Conservation (phyloP, 805 yeast species). For the Teunomyces stri region DNA sequence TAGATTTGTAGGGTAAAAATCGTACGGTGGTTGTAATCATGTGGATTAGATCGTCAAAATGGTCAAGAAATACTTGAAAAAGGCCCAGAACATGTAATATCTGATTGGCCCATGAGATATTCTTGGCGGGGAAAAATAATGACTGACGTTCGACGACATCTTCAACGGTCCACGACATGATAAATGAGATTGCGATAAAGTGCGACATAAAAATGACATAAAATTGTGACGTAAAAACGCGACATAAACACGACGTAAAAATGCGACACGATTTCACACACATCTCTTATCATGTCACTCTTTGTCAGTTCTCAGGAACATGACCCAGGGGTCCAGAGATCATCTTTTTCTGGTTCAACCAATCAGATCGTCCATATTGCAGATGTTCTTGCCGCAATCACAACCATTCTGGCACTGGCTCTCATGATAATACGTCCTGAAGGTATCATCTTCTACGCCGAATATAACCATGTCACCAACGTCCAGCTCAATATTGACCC, state of each 20-base stretch:
- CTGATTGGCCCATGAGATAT: too few relatives aligned
- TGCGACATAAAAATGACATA: too few relatives aligned
- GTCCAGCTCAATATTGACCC: slow-evolving; percentile 36
- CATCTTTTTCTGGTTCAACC: slow-evolving; percentile 35
- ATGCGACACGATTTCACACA: too few relatives aligned
- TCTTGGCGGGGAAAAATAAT: neutral
- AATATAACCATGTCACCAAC: slow-evolving; percentile 36
- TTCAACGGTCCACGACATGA: neutral
- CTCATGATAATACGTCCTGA: slow-evolving; percentile 29
- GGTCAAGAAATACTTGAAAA: too few relatives aligned
- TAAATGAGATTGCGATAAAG: too few relatives aligned
- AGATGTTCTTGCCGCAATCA: slow-evolving; percentile 32
- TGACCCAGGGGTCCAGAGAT: slow-evolving; percentile 9
- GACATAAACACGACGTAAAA: too few relatives aligned
- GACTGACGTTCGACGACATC: neutral
- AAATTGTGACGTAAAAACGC: too few relatives aligned
- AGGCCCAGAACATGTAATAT: too few relatives aligned
- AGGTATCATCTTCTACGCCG: slow-evolving; percentile 35
- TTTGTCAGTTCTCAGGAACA: slow-evolving; percentile 4
- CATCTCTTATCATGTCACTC: neutral
- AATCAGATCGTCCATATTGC: slow-evolving; percentile 37
- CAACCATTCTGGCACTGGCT: slow-evolving; percentile 33
- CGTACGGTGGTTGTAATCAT: too few relatives aligned
- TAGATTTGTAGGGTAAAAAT: too few relatives aligned
- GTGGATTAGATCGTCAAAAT: too few relatives aligned